phyloP scores from a whole-genome alignment of 2,329 filamentous ascomycete genomes.

The Arthrobotrys sphaeroides region DNA sequence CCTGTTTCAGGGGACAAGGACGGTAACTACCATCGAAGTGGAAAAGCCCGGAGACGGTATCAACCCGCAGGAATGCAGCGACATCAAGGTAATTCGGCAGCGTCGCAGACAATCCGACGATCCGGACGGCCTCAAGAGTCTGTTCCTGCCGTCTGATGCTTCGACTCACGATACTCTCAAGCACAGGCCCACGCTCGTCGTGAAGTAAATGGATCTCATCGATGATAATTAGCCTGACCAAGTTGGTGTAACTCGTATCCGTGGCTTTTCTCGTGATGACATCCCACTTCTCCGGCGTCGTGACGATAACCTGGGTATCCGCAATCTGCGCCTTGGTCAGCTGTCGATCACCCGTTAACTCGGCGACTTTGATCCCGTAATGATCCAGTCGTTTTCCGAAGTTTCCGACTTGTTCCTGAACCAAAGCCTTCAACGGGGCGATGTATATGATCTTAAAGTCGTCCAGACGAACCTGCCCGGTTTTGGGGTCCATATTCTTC shows the following conservation, averaged over 20 bases:
- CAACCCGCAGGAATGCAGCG: slow-evolving; percentile 90
- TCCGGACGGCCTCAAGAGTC: slow-evolving; percentile 88
- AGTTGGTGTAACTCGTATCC: slow-evolving; percentile 93
- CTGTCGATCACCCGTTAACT: slow-evolving; percentile 95
- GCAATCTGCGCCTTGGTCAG: slow-evolving; percentile 98
- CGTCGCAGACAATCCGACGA: slow-evolving; percentile 92
- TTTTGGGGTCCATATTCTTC: slow-evolving; percentile 87
- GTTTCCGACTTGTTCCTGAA: slow-evolving; percentile 98
- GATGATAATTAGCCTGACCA: slow-evolving; percentile 95
- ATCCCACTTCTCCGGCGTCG: slow-evolving; percentile 98
- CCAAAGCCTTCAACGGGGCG: slow-evolving; percentile 91
- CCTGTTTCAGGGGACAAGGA: slow-evolving; percentile 92
- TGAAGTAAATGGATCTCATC: slow-evolving; percentile 98
- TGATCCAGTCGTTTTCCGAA: slow-evolving; percentile 90
- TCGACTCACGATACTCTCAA: slow-evolving; percentile 95
- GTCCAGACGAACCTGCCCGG: slow-evolving; percentile 93
- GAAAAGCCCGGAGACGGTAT: slow-evolving; percentile 84
- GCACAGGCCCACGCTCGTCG: slow-evolving; percentile 93
- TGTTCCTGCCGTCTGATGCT: slow-evolving; percentile 94
- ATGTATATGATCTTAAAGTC: slow-evolving; percentile 99
- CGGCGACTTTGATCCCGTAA: slow-evolving; percentile 91
- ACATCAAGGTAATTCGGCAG: slow-evolving; percentile 97
- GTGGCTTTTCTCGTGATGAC: slow-evolving; percentile 98
- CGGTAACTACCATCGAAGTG: slow-evolving; percentile 95
- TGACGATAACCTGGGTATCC: slow-evolving; percentile 97